A percentile compares a stretch with the other conserved stretches of the same genome.
phyloP scores from a whole-genome alignment of 139 green algal genomes.

The Micractinium conductrix region DNA sequence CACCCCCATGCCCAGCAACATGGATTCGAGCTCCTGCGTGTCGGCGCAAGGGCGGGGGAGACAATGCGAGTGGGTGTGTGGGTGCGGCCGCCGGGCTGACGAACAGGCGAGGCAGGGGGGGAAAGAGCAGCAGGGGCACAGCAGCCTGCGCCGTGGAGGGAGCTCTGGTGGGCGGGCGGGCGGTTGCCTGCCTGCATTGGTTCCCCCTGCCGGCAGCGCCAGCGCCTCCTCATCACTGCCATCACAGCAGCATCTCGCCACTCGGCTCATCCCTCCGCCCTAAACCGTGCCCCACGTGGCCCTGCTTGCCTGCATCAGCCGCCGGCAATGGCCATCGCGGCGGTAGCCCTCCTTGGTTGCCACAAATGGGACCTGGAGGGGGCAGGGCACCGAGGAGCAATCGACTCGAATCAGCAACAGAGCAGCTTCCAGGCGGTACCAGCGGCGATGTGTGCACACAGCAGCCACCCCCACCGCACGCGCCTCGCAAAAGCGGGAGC shows the following conservation, averaged over 20 bases:
- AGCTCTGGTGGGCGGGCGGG: no score
- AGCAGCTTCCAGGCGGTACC: background rate
- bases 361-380: slow-evolving; percentile 73
- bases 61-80: background rate
- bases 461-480: background rate
- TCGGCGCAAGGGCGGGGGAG: background rate
- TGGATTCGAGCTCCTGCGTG: slow-evolving; percentile 18
- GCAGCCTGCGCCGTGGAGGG: no score
- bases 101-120: no score
- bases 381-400: no score
- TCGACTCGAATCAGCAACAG: no score
- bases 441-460: background rate
- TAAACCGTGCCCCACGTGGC: background rate
- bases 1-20: slow-evolving; percentile 52
- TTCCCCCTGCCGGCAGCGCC: no score
- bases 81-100: background rate
- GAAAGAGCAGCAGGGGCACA: no score
- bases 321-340: slow-evolving; percentile 66
- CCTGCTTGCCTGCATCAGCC: slow-evolving; percentile 58
- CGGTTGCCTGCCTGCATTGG: no score
- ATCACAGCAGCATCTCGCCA: no score
- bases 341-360: slow-evolving; percentile 67
- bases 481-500: slow-evolving; percentile 36
- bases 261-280: background rate
- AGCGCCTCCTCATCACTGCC: no score